phyloP scores from a whole-genome alignment of 306 rosid genomes.

The Hippophae rhamnoides region DNA sequence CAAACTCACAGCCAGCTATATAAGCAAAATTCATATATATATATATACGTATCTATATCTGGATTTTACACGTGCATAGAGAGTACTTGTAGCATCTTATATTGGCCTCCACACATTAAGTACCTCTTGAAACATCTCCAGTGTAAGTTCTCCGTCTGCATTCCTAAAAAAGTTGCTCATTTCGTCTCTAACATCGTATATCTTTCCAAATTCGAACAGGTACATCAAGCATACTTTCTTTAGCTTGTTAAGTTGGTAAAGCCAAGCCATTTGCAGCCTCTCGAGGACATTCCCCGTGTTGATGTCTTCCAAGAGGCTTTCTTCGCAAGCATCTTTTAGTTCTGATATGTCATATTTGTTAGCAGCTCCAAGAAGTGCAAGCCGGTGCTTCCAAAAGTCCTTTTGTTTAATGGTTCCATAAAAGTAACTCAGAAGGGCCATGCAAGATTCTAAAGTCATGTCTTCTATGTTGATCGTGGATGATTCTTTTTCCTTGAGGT shows the following conservation, averaged over 20 bases:
- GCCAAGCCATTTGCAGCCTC: constrained; percentile 71
- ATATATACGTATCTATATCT: too few relatives aligned
- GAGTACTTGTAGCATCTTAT: constrained; percentile 9
- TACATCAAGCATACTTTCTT: constrained; percentile 75
- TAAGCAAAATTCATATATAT: too few relatives aligned
- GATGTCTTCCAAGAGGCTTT: constrained; percentile 80
- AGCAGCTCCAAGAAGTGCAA: constrained; percentile 71
- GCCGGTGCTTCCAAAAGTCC: constrained; percentile 72
- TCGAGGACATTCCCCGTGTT: constrained; percentile 61
- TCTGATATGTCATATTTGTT: constrained; percentile 54
- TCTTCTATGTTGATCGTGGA: constrained; percentile 65
- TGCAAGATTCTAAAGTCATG: constrained; percentile 66
- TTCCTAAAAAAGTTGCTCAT: constrained; percentile 40
- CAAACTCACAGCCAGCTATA: too few relatives aligned
- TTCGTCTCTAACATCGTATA: constrained; percentile 62
- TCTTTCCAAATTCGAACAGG: constrained; percentile 74
- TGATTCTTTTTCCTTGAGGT: constrained; percentile 73
- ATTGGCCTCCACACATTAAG: constrained; percentile 56
- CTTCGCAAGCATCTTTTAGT: constrained; percentile 73
- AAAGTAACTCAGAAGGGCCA: constrained; percentile 51
- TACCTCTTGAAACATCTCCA: constrained; percentile 80
- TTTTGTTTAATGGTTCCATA: constrained; percentile 78
- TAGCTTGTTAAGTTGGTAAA: constrained; percentile 59
- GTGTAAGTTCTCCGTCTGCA: constrained; percentile 70
- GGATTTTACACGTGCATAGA: too few relatives aligned